These are phyloP conservation scores for Nicotiana tomentosiformis DNA, from an alignment of 257 asterid species.

Conservation along the genomic window DNA sequence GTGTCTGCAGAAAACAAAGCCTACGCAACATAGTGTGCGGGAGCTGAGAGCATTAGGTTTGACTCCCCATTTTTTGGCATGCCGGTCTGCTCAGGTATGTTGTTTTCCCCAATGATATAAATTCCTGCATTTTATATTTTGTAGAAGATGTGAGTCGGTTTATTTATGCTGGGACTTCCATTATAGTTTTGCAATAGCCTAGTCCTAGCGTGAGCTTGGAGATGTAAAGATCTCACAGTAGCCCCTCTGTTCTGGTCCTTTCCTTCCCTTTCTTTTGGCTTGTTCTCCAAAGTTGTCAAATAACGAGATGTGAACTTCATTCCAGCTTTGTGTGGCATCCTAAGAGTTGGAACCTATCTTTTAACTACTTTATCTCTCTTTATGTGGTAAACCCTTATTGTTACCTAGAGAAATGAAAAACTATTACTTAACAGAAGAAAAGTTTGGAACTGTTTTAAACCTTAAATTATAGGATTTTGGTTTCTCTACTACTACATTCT, in stretches of 20 bases:
- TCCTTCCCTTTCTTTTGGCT: neutral
- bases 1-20: conserved; percentile 69
- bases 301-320: neutral
- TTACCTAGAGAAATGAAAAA: neutral
- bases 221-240: neutral
- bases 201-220: neutral
- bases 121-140: neutral
- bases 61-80: conserved; percentile 64
- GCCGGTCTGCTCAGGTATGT: conserved; percentile 65
- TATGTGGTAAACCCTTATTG: neutral
- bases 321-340: neutral
- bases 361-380: neutral
- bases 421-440: neutral
- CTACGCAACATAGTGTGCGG: conserved; percentile 82
- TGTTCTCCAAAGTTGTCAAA: neutral
- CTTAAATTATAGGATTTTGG: neutral
- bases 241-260: neutral
- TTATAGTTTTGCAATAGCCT: neutral
- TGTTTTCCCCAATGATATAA: neutral
- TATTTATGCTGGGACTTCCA: neutral
- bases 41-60: conserved; percentile 74
- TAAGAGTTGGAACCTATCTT: neutral
- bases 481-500: neutral
- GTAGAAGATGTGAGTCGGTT: neutral
- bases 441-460: neutral